Conservation (phyloP, 2,329 filamentous ascomycete genomes). For the Ophiostoma tasmaniense region DNA sequence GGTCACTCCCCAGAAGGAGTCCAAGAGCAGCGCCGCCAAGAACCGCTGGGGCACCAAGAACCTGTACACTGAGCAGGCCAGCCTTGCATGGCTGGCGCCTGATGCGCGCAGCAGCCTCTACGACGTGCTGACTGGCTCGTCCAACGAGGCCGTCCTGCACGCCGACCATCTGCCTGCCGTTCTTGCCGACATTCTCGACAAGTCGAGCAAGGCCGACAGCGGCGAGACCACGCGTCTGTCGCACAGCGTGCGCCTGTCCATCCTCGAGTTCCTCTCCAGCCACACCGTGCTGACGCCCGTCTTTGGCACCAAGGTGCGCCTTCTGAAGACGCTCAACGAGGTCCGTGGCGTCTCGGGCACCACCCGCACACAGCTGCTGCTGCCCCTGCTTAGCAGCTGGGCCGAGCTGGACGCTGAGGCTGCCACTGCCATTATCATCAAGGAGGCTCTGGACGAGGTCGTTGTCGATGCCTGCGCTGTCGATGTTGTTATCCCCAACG, state of each 20-base stretch:
- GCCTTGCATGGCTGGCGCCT: constrained; percentile 49
- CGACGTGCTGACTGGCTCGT: constrained; percentile 41
- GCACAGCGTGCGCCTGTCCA: constrained; percentile 52
- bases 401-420: constrained; percentile 44
- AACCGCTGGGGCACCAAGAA: constrained; percentile 49
- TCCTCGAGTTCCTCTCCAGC: constrained; percentile 64
- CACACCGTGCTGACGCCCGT: constrained; percentile 64
- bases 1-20: constrained; percentile 32
- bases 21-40: constrained; percentile 15
- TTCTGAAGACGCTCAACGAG: constrained; percentile 65
- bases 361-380: constrained; percentile 63
- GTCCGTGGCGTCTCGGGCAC: constrained; percentile 62
- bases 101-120: constrained; percentile 55
- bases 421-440: constrained; percentile 40
- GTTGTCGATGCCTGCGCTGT: constrained; percentile 35
- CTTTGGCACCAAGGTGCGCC: constrained; percentile 56
- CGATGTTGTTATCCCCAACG: constrained; percentile 46
- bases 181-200: constrained; percentile 53
- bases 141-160: constrained; percentile 85
- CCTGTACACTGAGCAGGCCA: constrained; percentile 54
- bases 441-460: constrained; percentile 27
- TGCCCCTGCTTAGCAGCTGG: constrained; percentile 69
- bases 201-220: constrained; percentile 25
- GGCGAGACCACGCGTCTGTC: constrained; percentile 36
- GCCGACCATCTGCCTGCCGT: constrained; percentile 58